phyloP scores from a whole-genome alignment of 805 yeast genomes.

The Yarrowia porcina region DNA sequence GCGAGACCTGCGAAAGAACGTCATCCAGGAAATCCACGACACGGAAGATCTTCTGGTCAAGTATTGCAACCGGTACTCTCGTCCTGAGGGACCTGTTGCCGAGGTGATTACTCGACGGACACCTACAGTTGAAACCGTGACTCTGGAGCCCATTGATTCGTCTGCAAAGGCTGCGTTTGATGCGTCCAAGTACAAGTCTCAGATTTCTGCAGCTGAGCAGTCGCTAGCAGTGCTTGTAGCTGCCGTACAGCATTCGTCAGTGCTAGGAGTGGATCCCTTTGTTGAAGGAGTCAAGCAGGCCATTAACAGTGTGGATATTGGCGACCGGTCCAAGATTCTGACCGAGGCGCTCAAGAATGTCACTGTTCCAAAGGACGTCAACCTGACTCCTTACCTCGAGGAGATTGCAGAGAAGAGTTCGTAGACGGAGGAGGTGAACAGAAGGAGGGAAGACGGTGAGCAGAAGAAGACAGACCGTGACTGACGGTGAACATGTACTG shows the following conservation, averaged over 20 bases:
- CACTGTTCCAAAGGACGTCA: slow-evolving; percentile 31
- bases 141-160: not conserved
- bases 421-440: no score
- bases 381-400: slow-evolving; percentile 30
- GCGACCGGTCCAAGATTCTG: slow-evolving; percentile 29
- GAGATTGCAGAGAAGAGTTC: slow-evolving; percentile 22
- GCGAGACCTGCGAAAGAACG: slow-evolving; percentile 28
- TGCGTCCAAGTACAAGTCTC: slow-evolving; percentile 11
- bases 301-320: slow-evolving; percentile 23
- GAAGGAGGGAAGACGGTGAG: no score
- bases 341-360: slow-evolving; percentile 32
- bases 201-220: slow-evolving; percentile 29
- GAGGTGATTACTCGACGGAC: slow-evolving; percentile 7
- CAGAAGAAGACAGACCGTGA: no score
- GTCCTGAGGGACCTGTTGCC: slow-evolving; percentile 13
- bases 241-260: slow-evolving; percentile 30
- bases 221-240: slow-evolving; percentile 32
- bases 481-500: no score
- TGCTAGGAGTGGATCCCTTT: slow-evolving; percentile 32
- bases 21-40: slow-evolving; percentile 31
- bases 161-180: slow-evolving; percentile 9
- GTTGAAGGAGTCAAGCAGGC: slow-evolving; percentile 30
- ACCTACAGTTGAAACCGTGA: slow-evolving; percentile 22
- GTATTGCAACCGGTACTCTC: slow-evolving; percentile 29
- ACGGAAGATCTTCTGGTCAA: slow-evolving; percentile 31